These are phyloP conservation scores for Eremothecium sinecaudum DNA, from an alignment of 1,139 yeast genomes.

Conservation along the genomic window DNA sequence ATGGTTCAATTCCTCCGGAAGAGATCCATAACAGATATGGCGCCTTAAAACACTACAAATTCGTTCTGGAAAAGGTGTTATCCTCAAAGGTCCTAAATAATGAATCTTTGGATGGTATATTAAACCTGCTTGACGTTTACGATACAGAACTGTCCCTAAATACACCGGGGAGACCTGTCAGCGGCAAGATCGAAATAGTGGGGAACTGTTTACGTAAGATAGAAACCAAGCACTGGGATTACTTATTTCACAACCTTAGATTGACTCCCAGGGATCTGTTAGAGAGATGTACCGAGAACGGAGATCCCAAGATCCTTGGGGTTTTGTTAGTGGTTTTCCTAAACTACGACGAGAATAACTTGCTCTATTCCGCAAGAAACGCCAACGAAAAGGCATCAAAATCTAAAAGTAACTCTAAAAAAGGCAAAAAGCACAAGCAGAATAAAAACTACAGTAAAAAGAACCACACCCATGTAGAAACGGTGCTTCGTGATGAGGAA, in stretches of 20 bases:
- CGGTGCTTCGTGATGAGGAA: constrained; percentile 30
- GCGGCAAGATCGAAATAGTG: constrained; percentile 36
- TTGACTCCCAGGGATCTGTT: constrained; percentile 36
- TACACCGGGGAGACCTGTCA: constrained; percentile 12
- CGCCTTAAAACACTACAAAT: constrained; percentile 22
- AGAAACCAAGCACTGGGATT: constrained; percentile 54
- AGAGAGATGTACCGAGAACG: constrained; percentile 32
- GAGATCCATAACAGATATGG: constrained; percentile 19
- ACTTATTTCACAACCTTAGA: constrained; percentile 37
- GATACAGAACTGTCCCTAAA: constrained; percentile 11
- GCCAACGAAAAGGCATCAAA: not conserved
- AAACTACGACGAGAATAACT: constrained; percentile 31
- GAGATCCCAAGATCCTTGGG: constrained; percentile 39
- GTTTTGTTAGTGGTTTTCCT: constrained; percentile 39
- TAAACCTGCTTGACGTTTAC: constrained; percentile 34
- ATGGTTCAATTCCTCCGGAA: constrained; percentile 11
- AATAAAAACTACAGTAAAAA: constrained; percentile 7
- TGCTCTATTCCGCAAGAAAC: not conserved
- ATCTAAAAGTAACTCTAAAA: constrained; percentile 21
- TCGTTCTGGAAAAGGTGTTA: constrained; percentile 26
- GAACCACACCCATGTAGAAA: constrained; percentile 11
- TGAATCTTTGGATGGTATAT: constrained; percentile 40
- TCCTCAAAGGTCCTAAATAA: constrained; percentile 33
- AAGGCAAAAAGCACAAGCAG: constrained; percentile 10
- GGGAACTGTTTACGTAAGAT: constrained; percentile 57